Evolutionary conservation across 257 asterid species (phyloP).

Genomic region (Ehretia macrophylla): DNA sequence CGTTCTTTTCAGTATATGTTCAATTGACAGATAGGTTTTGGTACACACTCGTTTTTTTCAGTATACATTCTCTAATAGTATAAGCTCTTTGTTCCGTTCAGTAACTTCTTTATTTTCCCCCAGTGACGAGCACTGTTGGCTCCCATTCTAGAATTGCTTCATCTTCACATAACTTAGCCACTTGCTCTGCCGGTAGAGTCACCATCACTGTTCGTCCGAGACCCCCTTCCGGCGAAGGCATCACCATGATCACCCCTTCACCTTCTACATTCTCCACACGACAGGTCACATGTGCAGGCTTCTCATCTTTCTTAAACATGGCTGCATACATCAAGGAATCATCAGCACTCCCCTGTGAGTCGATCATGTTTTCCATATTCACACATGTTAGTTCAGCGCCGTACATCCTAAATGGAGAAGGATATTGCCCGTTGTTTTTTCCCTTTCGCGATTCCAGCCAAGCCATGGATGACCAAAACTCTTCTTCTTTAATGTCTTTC

Average conservation of each 20-base stretch:
- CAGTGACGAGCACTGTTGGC: constrained; percentile 34
- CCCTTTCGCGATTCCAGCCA: constrained; percentile 21
- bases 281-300: constrained; percentile 46
- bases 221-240: constrained; percentile 49
- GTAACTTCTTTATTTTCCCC: constrained; percentile 22
- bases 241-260: constrained; percentile 48
- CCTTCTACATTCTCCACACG: constrained; percentile 42
- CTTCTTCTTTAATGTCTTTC: constrained; percentile 15
- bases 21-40: not conserved
- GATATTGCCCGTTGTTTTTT: constrained; percentile 6
- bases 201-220: constrained; percentile 37
- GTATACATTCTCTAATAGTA: too few relatives aligned
- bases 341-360: constrained; percentile 10
- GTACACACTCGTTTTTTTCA: too few relatives aligned
- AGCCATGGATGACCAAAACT: constrained; percentile 11
- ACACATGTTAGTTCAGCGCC: constrained; percentile 39
- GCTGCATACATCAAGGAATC: constrained; percentile 33
- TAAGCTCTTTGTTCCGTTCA: too few relatives aligned
- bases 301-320: constrained; percentile 35
- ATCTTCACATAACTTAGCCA: constrained; percentile 38
- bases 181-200: constrained; percentile 35
- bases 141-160: constrained; percentile 31
- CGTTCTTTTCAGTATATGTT: too few relatives aligned
- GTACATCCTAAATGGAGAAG: constrained; percentile 20
- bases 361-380: constrained; percentile 30